A percentile compares a stretch with the other conserved stretches of the same genome.
Conservation (phyloP, 805 yeast species). For the Danielozyma ontarioensis region DNA sequence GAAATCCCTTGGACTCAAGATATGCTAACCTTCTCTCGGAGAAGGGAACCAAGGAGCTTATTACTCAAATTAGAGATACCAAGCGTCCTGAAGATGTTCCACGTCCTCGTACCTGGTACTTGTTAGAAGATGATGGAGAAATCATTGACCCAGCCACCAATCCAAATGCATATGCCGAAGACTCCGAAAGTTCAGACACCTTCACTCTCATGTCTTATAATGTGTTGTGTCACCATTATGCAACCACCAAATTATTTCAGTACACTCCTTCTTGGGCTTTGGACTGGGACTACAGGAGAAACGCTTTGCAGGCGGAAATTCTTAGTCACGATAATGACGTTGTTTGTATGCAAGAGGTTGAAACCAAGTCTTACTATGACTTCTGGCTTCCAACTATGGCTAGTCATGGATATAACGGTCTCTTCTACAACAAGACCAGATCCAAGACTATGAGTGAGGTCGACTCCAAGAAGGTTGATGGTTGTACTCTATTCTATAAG, state of each 20-base stretch:
- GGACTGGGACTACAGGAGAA: slow-evolving; percentile 86
- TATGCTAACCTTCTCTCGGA: slow-evolving; percentile 65
- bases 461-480: slow-evolving; percentile 90
- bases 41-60: slow-evolving; percentile 79
- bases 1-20: slow-evolving; percentile 73
- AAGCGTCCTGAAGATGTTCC: slow-evolving; percentile 65
- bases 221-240: slow-evolving; percentile 92
- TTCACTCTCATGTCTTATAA: slow-evolving; percentile 86
- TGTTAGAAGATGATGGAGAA: slow-evolving; percentile 74
- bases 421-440: slow-evolving; percentile 83
- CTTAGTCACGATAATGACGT: slow-evolving; percentile 64
- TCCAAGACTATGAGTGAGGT: slow-evolving; percentile 81
- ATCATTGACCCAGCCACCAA: slow-evolving; percentile 29
- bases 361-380: slow-evolving; percentile 77
- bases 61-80: slow-evolving; percentile 75
- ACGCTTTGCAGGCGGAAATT: slow-evolving; percentile 69
- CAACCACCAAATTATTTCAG: slow-evolving; percentile 85
- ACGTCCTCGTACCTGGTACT: slow-evolving; percentile 77
- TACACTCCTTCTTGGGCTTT: slow-evolving; percentile 98
- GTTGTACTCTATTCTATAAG: slow-evolving; percentile 92
- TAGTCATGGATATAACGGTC: slow-evolving; percentile 71
- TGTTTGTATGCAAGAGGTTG: slow-evolving; percentile 93
- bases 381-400: slow-evolving; percentile 76
- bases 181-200: slow-evolving; percentile 25
- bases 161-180: slow-evolving; percentile 28